Evolutionary conservation across 2,329 filamentous ascomycete genomes (phyloP).

Genomic region (Alternaria angustiovoidea): DNA sequence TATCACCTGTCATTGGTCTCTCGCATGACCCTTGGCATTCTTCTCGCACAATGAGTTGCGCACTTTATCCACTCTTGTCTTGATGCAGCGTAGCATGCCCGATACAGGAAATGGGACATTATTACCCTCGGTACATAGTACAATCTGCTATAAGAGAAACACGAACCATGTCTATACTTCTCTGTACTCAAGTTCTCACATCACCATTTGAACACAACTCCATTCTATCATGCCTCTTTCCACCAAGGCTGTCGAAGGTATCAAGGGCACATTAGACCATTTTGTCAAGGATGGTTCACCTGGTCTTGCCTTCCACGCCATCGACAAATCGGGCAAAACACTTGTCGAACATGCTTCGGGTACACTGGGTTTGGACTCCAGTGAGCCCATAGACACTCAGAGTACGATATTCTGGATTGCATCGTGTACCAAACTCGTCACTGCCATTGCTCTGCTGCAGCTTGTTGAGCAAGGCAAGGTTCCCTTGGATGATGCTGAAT

Average conservation of each 20-base stretch:
- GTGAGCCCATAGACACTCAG: slow-evolving; percentile 66
- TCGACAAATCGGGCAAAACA: slow-evolving; percentile 55
- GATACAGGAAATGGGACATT: neutral
- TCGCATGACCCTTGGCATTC: neutral
- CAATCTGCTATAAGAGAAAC: neutral
- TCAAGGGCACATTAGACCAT: slow-evolving; percentile 50
- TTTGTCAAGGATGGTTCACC: slow-evolving; percentile 48
- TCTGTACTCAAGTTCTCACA: neutral
- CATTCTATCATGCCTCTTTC: slow-evolving; percentile 40
- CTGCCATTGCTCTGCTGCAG: slow-evolving; percentile 45
- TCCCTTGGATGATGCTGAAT: slow-evolving; percentile 44
- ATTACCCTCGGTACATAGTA: slow-evolving; percentile 2
- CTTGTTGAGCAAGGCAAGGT: slow-evolving; percentile 50
- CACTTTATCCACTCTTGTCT: neutral
- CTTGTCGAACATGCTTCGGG: slow-evolving; percentile 55
- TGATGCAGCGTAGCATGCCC: neutral
- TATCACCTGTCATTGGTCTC: neutral
- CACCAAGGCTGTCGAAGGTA: slow-evolving; percentile 36
- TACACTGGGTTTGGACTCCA: slow-evolving; percentile 48
- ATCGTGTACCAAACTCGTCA: slow-evolving; percentile 57
- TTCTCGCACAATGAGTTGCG: neutral
- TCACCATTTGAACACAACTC: neutral
- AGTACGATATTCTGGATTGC: slow-evolving; percentile 66
- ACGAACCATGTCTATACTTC: neutral
- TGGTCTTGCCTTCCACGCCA: slow-evolving; percentile 56